Base-by-base conservation (phyloP, 192 early-diverging fungal genomes). In the Cladochytrium replicatum region DNA sequence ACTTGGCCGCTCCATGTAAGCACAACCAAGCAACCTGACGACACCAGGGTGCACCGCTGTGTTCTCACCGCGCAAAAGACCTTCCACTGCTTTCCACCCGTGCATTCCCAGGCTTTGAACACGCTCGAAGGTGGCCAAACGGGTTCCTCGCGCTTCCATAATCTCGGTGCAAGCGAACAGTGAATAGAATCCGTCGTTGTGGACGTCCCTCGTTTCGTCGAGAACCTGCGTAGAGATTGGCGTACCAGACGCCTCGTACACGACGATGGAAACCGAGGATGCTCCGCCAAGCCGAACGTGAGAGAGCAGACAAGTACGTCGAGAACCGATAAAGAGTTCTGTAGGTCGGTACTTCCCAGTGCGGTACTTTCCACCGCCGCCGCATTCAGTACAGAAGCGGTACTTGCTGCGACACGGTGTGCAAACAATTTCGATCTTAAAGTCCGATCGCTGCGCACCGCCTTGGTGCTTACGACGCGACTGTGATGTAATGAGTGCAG, bases 321-420 rank as follows among this genome's bases (percentile, higher is more conserved):
- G 61, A 32, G 50, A 51, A 5, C 43, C 37, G 6, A 28, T 28
- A 50, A 72, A 72, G 13, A 72, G 59, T 19, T 58, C 70, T 13
- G 65, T 31, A 9, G 70, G 70, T 3, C 70, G 37, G 49, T 59
- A 72, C 48, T 72, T 72, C 29, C 70, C 70, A 15, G 62, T 66
- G 6, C 67, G 58, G 48, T 59, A 66, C 53, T 68, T 66, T 17
- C 62, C 64, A 21, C 68, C 68, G 2, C 68, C 68, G 23, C 68
- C 68, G 39, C 58, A 63, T 32, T 60, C 60, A 22, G 61, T 58
- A 50, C 59, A 71, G 32, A 70, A 70, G 19, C 48, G 41, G 42
- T 48, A 64, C 37, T 29, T 4, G 7, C 31, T 42, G n/a, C 51
- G 54, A 29, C 61, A 68, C 22, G 30, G 24, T 9, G 29, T 28